Percentiles rank a stretch among this genome's conserved stretches.
These are phyloP conservation scores for Vaccinium myrtillus DNA, from an alignment of 148 eudicot genomes.

Conservation along the genomic window DNA sequence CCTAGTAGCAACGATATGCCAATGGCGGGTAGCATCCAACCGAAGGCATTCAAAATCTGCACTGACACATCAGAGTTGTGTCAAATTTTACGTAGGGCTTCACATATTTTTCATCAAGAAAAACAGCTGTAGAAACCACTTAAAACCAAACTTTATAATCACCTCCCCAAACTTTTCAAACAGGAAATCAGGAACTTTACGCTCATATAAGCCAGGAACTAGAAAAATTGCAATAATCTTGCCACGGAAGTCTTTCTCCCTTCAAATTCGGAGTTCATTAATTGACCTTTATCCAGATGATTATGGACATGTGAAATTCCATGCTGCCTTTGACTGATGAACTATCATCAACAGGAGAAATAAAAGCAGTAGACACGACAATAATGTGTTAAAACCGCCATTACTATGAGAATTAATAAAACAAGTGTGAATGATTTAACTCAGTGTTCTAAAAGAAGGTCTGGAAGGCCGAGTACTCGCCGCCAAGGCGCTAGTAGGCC, in stretches of 20 bases:
- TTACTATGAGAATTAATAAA: neutral
- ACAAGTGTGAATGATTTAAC: neutral
- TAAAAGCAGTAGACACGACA: too few species aligned
- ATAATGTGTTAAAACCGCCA: neutral
- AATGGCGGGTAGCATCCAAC: slow-evolving; percentile 79
- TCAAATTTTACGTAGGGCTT: neutral
- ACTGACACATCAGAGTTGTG: slow-evolving; percentile 2
- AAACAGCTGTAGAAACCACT: neutral
- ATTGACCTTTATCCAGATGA: neutral
- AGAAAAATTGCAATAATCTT: neutral
- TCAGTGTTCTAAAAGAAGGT: too few species aligned
- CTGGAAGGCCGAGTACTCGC: too few species aligned
- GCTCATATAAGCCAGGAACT: neutral
- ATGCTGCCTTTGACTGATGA: neutral
- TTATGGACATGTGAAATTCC: neutral
- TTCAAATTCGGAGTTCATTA: neutral
- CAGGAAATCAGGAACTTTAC: neutral
- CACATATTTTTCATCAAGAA: neutral
- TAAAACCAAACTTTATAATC: neutral
- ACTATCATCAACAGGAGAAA: neutral
- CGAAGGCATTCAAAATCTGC: slow-evolving; percentile 63
- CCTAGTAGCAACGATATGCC: slow-evolving; percentile 52
- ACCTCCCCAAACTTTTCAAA: neutral
- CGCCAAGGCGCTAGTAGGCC: too few species aligned
- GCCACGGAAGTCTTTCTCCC: neutral